These are phyloP conservation scores for Ceratocystis papillata DNA, from an alignment of 2,329 filamentous ascomycete genomes.

Conservation along the genomic window DNA sequence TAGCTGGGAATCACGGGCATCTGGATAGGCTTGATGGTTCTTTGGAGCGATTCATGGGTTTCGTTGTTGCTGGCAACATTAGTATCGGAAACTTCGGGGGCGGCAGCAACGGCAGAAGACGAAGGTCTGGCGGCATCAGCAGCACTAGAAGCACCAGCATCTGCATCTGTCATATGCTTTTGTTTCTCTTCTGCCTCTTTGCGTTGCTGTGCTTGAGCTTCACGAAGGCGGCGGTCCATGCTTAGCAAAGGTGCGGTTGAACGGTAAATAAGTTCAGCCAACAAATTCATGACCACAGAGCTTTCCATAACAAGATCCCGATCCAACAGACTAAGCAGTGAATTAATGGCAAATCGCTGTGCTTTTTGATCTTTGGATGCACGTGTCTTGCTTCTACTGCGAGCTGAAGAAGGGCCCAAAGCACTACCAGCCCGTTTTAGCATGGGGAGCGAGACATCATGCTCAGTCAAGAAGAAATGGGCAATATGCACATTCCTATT, in stretches of 20 bases:
- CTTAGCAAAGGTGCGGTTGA: constrained; percentile 79
- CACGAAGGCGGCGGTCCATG: constrained; percentile 72
- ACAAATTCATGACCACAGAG: constrained; percentile 87
- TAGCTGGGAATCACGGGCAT: constrained; percentile 78
- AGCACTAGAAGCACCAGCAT: constrained; percentile 8
- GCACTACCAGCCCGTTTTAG: constrained; percentile 61
- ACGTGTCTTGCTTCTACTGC: constrained; percentile 24
- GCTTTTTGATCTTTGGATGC: constrained; percentile 78
- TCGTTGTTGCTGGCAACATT: constrained; percentile 32
- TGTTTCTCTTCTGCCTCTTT: constrained; percentile 23
- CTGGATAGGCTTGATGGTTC: constrained; percentile 52
- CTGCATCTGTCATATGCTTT: constrained; percentile 19
- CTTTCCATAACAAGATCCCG: constrained; percentile 95
- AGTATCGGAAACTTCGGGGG: constrained; percentile 27
- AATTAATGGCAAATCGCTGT: constrained; percentile 84
- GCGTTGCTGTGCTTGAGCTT: constrained; percentile 48
- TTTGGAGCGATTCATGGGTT: constrained; percentile 34
- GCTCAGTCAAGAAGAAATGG: constrained; percentile 87
- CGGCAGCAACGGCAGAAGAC: constrained; percentile 20
- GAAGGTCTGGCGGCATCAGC: background rate
- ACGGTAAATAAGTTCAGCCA: constrained; percentile 75
- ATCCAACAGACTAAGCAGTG: constrained; percentile 74
- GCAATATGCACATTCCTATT: constrained; percentile 77
- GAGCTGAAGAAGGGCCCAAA: constrained; percentile 46
- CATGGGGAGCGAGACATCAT: constrained; percentile 62